A percentile compares a stretch with the other conserved stretches of the same genome.
Conservation (phyloP, 2,329 filamentous ascomycete species). For the Gaeumannomyces tritici region DNA sequence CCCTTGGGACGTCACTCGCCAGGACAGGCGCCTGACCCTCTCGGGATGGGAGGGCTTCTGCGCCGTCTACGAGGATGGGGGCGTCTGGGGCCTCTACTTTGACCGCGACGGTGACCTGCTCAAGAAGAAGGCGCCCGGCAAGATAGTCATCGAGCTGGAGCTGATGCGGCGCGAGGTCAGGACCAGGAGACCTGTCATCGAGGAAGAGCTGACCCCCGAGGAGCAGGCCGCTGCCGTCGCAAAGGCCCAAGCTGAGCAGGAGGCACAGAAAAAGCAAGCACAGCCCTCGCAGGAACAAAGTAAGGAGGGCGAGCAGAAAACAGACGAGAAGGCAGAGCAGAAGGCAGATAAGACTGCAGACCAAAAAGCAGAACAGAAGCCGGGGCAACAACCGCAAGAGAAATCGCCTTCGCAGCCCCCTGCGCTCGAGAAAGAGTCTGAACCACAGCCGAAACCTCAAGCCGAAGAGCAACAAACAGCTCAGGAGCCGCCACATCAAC, state of each 20-base stretch:
- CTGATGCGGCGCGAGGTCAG: constrained; percentile 38
- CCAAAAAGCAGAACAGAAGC: neutral
- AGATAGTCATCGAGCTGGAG: constrained; percentile 45
- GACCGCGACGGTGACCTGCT: constrained; percentile 36
- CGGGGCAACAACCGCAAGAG: neutral
- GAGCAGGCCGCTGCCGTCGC: neutral
- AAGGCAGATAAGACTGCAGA: neutral
- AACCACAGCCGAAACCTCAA: neutral
- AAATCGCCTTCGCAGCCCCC: neutral
- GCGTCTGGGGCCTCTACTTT: constrained; percentile 37
- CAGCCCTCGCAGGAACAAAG: neutral
- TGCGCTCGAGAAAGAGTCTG: neutral
- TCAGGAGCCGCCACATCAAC: neutral
- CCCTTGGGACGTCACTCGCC: constrained; percentile 40
- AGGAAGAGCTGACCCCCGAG: neutral
- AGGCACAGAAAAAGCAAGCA: neutral
- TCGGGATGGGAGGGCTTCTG: constrained; percentile 40
- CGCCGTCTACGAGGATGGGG: constrained; percentile 31
- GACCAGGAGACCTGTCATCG: constrained; percentile 3
- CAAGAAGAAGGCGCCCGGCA: constrained; percentile 33
- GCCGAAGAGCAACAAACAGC: neutral
- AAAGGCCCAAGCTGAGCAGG: neutral
- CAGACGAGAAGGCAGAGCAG: neutral
- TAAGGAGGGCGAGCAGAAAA: neutral
- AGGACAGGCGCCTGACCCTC: constrained; percentile 39